A percentile compares a stretch with the other conserved stretches of the same genome.
Conservation (phyloP, 2,329 filamentous ascomycete genomes). For the Pseudopyricularia cyperi region DNA sequence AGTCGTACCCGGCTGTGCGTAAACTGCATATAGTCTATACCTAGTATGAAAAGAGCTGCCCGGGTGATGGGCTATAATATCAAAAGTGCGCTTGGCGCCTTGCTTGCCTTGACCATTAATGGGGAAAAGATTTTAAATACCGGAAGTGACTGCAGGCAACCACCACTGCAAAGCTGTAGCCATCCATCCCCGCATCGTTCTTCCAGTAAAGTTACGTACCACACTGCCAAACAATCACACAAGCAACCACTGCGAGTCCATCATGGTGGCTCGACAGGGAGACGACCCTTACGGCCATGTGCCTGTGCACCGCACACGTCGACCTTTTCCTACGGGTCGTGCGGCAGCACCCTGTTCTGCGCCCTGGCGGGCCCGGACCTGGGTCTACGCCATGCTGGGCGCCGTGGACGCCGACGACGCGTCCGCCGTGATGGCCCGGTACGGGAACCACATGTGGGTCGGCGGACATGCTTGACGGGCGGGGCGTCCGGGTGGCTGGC, state of each 20-base stretch:
- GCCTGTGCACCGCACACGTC: neutral
- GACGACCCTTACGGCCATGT: neutral
- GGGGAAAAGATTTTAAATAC: too few species aligned
- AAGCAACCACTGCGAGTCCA: neutral
- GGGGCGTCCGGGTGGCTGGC: neutral
- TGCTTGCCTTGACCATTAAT: too few species aligned
- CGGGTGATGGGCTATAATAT: too few species aligned
- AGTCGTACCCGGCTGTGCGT: too few species aligned
- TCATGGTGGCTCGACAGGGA: neutral
- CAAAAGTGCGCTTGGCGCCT: too few species aligned
- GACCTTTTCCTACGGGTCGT: neutral
- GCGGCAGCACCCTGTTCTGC: neutral
- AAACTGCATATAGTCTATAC: too few species aligned
- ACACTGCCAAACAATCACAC: neutral
- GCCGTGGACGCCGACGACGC: neutral
- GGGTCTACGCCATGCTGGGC: neutral
- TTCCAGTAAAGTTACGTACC: too few species aligned
- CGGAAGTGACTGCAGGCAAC: too few species aligned
- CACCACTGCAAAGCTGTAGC: too few species aligned
- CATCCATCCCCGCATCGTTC: too few species aligned
- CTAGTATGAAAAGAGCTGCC: too few species aligned
- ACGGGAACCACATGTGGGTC: neutral
- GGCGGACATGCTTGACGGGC: neutral
- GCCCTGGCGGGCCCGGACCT: neutral
- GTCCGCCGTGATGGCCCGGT: neutral